These are phyloP conservation scores for Hypoxylon rubiginosum DNA, from an alignment of 2,329 filamentous ascomycete genomes.

Conservation along the genomic window DNA sequence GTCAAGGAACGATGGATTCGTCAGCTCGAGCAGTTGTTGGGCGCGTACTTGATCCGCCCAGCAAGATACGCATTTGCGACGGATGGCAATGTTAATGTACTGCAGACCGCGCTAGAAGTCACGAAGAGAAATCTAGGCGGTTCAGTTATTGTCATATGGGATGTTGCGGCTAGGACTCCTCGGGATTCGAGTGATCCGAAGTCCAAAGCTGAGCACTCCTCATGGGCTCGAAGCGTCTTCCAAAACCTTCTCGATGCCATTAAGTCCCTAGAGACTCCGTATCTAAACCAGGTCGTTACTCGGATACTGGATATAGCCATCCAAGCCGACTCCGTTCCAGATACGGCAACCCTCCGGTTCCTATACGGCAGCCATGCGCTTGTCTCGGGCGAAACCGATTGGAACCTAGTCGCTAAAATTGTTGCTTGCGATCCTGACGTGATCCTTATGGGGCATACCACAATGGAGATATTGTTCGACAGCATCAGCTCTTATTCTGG, in stretches of 20 bases:
- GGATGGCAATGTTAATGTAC: slow-evolving; percentile 57
- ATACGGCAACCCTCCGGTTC: slow-evolving; percentile 50
- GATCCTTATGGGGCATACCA: slow-evolving; percentile 56
- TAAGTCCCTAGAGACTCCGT: slow-evolving; percentile 27
- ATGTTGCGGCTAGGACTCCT: slow-evolving; percentile 46
- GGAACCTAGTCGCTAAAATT: slow-evolving; percentile 58
- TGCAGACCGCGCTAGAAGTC: slow-evolving; percentile 59
- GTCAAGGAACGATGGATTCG: slow-evolving; percentile 58
- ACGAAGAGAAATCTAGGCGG: slow-evolving; percentile 53
- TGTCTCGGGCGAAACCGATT: slow-evolving; percentile 51
- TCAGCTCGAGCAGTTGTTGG: slow-evolving; percentile 64
- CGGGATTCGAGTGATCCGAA: slow-evolving; percentile 48
- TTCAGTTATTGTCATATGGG: slow-evolving; percentile 60
- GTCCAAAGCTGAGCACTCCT: slow-evolving; percentile 49
- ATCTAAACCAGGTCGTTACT: slow-evolving; percentile 47
- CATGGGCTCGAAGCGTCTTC: slow-evolving; percentile 49
- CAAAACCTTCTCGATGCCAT: slow-evolving; percentile 42
- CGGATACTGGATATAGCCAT: slow-evolving; percentile 54
- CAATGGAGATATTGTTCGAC: slow-evolving; percentile 51
- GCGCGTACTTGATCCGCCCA: slow-evolving; percentile 65
- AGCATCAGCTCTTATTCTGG: slow-evolving; percentile 48
- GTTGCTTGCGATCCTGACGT: slow-evolving; percentile 61
- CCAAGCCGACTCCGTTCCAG: slow-evolving; percentile 52
- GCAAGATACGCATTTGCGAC: slow-evolving; percentile 63
- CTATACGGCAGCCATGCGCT: slow-evolving; percentile 50